phyloP scores from a whole-genome alignment of 2,329 filamentous ascomycete species.

The Colletotrichum gloeosporioides region DNA sequence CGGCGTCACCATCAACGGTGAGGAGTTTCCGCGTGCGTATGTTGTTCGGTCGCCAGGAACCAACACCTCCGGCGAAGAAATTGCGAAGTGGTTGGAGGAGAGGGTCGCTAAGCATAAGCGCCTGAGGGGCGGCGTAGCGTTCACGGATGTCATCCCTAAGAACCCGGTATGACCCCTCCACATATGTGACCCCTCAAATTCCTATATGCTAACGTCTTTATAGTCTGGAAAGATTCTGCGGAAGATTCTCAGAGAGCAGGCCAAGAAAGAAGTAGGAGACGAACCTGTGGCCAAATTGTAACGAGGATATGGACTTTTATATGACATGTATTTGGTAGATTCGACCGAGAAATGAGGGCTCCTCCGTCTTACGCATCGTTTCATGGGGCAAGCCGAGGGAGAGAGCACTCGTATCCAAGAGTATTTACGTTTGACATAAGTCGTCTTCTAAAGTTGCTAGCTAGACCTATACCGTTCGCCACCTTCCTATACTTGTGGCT shows the following conservation, averaged over 20 bases:
- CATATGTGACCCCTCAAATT: not conserved
- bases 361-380: not conserved
- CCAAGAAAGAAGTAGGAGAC: slow-evolving; percentile 56
- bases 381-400: not conserved
- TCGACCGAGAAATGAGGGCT: not conserved
- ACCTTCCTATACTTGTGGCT: slow-evolving; percentile 6
- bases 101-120: slow-evolving; percentile 71
- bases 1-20: slow-evolving; percentile 58
- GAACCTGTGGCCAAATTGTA: slow-evolving; percentile 26
- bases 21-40: slow-evolving; percentile 69
- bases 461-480: slow-evolving; percentile 5
- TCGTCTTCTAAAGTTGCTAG: not conserved
- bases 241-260: slow-evolving; percentile 63
- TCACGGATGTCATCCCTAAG: slow-evolving; percentile 68
- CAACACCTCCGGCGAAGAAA: slow-evolving; percentile 56
- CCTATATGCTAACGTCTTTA: not conserved
- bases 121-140: slow-evolving; percentile 72
- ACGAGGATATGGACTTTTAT: not conserved
- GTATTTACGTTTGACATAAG: not conserved
- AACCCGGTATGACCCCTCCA: slow-evolving; percentile 50
- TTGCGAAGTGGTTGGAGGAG: slow-evolving; percentile 67
- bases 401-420: not conserved
- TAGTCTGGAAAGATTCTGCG: slow-evolving; percentile 72
- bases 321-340: not conserved
- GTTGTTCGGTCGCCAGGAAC: slow-evolving; percentile 53